A percentile compares a stretch with the other conserved stretches of the same genome.
These are phyloP conservation scores for Xanthoceras sorbifolium DNA, from an alignment of 345 rosid species.

Conservation along the genomic window DNA sequence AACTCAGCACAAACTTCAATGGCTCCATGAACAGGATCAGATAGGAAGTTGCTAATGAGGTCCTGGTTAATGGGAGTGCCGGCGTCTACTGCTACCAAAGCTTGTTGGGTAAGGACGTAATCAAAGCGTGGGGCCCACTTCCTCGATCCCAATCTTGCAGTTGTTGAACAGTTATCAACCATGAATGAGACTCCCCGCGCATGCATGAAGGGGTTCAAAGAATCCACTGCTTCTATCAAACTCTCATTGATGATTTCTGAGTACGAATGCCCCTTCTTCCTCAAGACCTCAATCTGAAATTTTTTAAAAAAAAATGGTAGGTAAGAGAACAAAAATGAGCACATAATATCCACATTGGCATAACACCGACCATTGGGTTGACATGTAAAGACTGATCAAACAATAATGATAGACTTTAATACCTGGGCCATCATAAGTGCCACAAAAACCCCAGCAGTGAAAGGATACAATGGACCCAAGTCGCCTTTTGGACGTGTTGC, in stretches of 20 bases:
- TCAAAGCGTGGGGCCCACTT: slow-evolving; percentile 94
- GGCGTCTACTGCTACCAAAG: slow-evolving; percentile 51
- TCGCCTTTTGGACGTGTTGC: slow-evolving; percentile 38
- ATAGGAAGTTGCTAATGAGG: slow-evolving; percentile 46
- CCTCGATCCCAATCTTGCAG: slow-evolving; percentile 85
- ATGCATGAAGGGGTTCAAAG: slow-evolving; percentile 92
- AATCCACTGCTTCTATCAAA: slow-evolving; percentile 88
- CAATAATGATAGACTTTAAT: background rate
- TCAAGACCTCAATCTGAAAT: slow-evolving; percentile 50
- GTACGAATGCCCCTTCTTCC: slow-evolving; percentile 91
- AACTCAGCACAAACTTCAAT: slow-evolving; percentile 36
- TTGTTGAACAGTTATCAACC: slow-evolving; percentile 95
- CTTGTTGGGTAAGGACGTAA: slow-evolving; percentile 77
- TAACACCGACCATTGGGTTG: background rate
- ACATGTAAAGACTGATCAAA: background rate
- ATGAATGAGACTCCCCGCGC: slow-evolving; percentile 93
- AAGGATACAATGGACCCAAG: slow-evolving; percentile 44
- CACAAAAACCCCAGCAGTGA: slow-evolving; percentile 53
- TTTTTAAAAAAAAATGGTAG: background rate
- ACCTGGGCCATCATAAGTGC: slow-evolving; percentile 58
- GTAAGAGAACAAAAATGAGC: slow-evolving; percentile 23
- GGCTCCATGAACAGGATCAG: slow-evolving; percentile 49
- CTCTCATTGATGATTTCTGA: slow-evolving; percentile 93
- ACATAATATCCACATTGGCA: slow-evolving; percentile 19
- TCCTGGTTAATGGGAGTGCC: slow-evolving; percentile 40